Base-by-base conservation (phyloP, 192 early-diverging fungal genomes). In the Oehlia diaphana region DNA sequence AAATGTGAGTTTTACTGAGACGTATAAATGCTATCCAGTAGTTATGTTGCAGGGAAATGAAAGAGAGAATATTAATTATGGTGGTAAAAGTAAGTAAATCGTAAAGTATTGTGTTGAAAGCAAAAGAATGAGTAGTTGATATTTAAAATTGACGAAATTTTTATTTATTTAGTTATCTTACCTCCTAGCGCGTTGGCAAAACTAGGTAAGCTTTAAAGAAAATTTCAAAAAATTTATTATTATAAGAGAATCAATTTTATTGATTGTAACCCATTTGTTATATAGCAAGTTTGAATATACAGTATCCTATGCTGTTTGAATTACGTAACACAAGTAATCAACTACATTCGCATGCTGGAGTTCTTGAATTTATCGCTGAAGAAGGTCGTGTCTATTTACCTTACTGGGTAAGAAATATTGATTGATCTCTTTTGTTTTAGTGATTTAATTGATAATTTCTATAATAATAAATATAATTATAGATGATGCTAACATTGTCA, bases 281-380 rank as follows among this genome's bases (percentile, higher is more conserved):
- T 63, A 23, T 88, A 87, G 93, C 95, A 8, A 88, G 89, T 14
- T 89, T 97, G 47, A 91, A 97, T 73, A 95, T 98, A 75, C 90
- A 91, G 19, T 97, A 96, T 82, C 98, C 98, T 31, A 93, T 98
- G 93, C 85, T 97, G 26, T 98, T 99, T 83, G 88, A 92, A 76
- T 86, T 99, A 58, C 87, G 89, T 13, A 95, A 93, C 82, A 87
- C 87, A 65, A 78, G 83, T 7, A 78, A 86, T 26, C 83, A 84
- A 2, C 87, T 79, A 73, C 84, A 88, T 63, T 93, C 97, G 21
- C 96, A 99, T 78, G 95, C 97, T 35, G 98, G 98, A 78, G 98
- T 99, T 10, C 90, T 99, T 10, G 97, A 99, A 87, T 99, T 99
- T 81, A 96, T 94, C 49, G 97, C 98, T 13, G 97, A 98, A 82